Conservation (phyloP, 1,139 yeast species). For the Entelexis paramagnoliae region DNA sequence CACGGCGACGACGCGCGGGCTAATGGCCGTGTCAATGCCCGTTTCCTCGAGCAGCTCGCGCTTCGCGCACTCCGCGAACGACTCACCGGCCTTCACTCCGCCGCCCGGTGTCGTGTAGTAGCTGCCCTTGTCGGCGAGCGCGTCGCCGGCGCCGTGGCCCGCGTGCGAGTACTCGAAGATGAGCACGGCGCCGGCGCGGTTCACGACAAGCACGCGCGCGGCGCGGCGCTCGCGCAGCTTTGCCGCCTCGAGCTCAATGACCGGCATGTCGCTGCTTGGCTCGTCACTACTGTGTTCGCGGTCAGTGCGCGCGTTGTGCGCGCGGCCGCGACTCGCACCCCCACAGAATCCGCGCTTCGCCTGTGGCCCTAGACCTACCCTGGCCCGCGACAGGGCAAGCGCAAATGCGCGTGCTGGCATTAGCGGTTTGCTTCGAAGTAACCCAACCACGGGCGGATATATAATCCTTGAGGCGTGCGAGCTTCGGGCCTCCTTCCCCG, state of each 20-base stretch:
- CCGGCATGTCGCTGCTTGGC: background rate
- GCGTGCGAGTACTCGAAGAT: conserved; percentile 19
- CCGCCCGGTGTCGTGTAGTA: conserved; percentile 23
- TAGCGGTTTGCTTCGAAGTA: background rate
- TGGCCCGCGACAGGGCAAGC: background rate
- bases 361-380: background rate
- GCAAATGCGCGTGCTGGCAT: background rate
- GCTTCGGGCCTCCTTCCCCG: background rate
- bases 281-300: no score
- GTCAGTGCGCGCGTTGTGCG: no score
- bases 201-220: conserved; percentile 20
- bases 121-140: conserved; percentile 17
- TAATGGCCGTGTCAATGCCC: conserved; percentile 10
- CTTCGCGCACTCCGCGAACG: conserved; percentile 18
- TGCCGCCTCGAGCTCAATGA: background rate
- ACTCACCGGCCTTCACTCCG: conserved; percentile 9
- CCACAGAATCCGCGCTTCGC: background rate
- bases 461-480: background rate
- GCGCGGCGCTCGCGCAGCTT: conserved; percentile 15
- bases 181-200: conserved; percentile 14
- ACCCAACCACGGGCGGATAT: conserved; percentile 3
- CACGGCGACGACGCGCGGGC: conserved; percentile 15
- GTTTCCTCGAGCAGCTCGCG: conserved; percentile 22
- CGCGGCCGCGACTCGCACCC: background rate
- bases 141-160: conserved; percentile 7